Evolutionary conservation across 2,329 filamentous ascomycete species (phyloP), one percentile per base, ranked within the genome.

Genomic region (Ceratocystis lukuohia): DNA sequence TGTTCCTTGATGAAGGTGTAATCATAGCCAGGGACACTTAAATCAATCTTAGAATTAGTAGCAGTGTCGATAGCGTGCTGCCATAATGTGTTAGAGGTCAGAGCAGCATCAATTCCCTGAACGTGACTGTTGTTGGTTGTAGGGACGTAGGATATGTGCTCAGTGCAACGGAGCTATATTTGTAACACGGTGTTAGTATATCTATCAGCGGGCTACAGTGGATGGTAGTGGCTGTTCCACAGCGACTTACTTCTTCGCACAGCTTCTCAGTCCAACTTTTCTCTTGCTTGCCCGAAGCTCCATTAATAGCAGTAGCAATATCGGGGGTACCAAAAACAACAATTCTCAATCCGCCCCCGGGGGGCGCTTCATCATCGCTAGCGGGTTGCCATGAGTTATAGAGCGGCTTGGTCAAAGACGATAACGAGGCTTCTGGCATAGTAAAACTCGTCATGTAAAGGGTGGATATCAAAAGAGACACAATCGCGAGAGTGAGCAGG

Each of bases 11-110:
- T 69, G 70, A 77, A 82, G 10, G 73, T 74, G 69, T 78, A 81
- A 70, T 82, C 74, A 41, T 71, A 71, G 2, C 77, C 76, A 0
- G 78, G 76, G 1, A 74, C 66, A 1, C 69, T 68, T 5, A 74
- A 69, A n/a, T 74, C 70, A 28, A 75, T 72, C 8, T 74, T 70
- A 44, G 72, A 70, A 8, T 48, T 57, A 15, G 73, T 71, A 7
- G 74, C 68, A 22, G 73, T 72, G 12, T 76, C 71, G 7, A 80
- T 70, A 1, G 76, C 79, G 1, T 75, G 73, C 0, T 75, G 66
- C 61, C 72, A 87, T 5, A 81, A 72, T 41, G 74, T 70, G 69
- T 80, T 91, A 68, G 78, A 80, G 1, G 75, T 87, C 41, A 82
- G 77, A 10, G 71, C 74, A 25, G 61, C 82, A 77, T 25, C 72